Evolutionary conservation across 192 early-diverging fungal genomes (phyloP), one percentile per base, ranked within the genome.

Genomic region (Coemansia sp.): DNA sequence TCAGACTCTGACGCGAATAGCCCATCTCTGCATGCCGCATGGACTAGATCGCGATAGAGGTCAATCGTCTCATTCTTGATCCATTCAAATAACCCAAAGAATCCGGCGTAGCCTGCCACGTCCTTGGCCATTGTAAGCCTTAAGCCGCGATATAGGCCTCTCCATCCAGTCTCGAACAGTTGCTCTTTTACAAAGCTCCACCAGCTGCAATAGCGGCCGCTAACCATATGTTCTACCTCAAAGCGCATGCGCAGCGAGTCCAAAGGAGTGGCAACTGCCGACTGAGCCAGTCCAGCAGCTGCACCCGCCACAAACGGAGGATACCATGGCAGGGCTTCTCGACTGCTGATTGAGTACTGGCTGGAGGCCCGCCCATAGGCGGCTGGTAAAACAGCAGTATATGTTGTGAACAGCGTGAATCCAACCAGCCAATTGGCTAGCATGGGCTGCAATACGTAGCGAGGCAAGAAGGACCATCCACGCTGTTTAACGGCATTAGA

Each of bases 31-130:
- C 80, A 82, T n/a, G 81, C 78, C 3, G 62, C 69, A 46, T 62
- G 73, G 13, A 79, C 74, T 65, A 84, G 71, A 27, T 85, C 57
- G 86, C 86, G 74, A 72, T 90, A 69, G 75, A 87, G 22, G 60
- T 89, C 88, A 58, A 91, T 90, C 29, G 88, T 88, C 61, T 91
- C 88, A 39, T 89, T 87, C 46, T 93, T 93, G 9, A 89, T 85
- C 82, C 84, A 88, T 73, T 93, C 92, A 74, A 93, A 93, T 8
- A 89, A 83, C 16, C 88, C 91, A 86, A 93, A 93, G 62, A 93
- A 93, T 18, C 89, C 76, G 6, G 90, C 89, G 73, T 89, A 93
- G 3, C 91, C 90, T 16, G 88, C 58, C 0, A 88, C 87, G 69
- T 93, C 92, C 85, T 93, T 86, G 58, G 43, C 53, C 69, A 82